Evolutionary conservation across 805 yeast genomes (phyloP), one percentile per base, ranked within the genome.

Genomic region (Candida incommunis): DNA sequence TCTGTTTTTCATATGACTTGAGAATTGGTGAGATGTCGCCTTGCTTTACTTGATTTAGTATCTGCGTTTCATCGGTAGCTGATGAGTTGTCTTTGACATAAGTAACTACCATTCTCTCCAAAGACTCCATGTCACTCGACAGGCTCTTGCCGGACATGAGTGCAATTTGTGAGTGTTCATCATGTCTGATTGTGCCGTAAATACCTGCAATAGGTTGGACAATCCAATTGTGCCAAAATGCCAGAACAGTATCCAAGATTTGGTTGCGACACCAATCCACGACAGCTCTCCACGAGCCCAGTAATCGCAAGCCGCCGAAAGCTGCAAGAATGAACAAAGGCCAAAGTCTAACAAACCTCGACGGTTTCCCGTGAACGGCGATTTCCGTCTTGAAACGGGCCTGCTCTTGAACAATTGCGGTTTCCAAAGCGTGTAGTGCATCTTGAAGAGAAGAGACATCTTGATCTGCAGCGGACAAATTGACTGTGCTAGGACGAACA

Each of bases 51-150:
- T 65, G 60, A 20, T 44, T 46, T 9, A 54, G 54, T 2, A 53
- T 34, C 3, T 44, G 26, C 4, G 50, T 43, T 3, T 50, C 46
- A 16, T 47, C 50, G 7, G 41, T 46, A 2, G 46, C 41, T 23
- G 50, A 60, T 31, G 47, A 37, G 13, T 41, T 42, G 43, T 74
- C 78, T 1, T 60, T 44, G 0, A 75, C 71, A 57, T 80, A 85
- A 44, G 83, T 92, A 18, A 78, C 66, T 2, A 86, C 85, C 98
- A 90, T 90, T 46, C 96, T 63, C 56, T 86, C 87, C 44, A 90
- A 68, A 1, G 95, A 82, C 41, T 77, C 75, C 51, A 86, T 65
- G 54, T 88, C 96, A 0, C 92, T 75, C 29, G 74, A 71, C 16
- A 92, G 67, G 1, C 95, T 81, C 45, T 82, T 81, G 57, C 82